These are phyloP conservation scores for Monosporozyma unispora DNA, from an alignment of 805 yeast genomes.

Conservation along the genomic window DNA sequence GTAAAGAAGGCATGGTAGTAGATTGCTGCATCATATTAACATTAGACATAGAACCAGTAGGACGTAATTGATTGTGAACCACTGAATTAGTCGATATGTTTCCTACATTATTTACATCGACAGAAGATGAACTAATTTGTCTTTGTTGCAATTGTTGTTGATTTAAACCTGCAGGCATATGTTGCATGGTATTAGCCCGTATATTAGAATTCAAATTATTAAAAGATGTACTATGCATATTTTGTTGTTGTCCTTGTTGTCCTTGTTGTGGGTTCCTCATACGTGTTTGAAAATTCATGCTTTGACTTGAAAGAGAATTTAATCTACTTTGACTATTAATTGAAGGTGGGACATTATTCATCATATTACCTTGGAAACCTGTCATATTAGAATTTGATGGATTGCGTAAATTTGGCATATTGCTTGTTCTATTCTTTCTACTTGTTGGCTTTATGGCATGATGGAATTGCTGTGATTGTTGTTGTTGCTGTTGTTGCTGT, in stretches of 20 bases:
- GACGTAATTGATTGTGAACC: slow-evolving; percentile 5
- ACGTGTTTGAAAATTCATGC: slow-evolving; percentile 12
- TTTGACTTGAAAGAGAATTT: slow-evolving; percentile 22
- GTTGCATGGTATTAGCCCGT: neutral
- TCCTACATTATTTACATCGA: slow-evolving; percentile 5
- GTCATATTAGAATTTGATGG: slow-evolving; percentile 20
- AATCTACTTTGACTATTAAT: slow-evolving; percentile 18
- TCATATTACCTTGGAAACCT: neutral
- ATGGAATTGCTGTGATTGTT: slow-evolving; percentile 7
- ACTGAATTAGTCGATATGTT: slow-evolving; percentile 5
- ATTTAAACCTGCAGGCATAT: neutral
- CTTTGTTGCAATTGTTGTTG: slow-evolving; percentile 12
- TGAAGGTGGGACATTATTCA: slow-evolving; percentile 7
- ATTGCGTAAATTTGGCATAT: slow-evolving; percentile 26
- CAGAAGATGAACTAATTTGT: slow-evolving; percentile 20
- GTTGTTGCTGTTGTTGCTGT: neutral
- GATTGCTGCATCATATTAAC: neutral
- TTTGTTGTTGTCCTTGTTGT: slow-evolving; percentile 2
- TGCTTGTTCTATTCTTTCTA: slow-evolving; percentile 30
- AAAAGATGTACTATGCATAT: slow-evolving; percentile 1
- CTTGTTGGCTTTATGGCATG: slow-evolving; percentile 29
- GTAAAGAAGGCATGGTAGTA: neutral
- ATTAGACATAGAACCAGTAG: slow-evolving; percentile 1
- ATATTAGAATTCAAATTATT: slow-evolving; percentile 1
- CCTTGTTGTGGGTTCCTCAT: slow-evolving; percentile 9